phyloP scores from a whole-genome alignment of 2,329 filamentous ascomycete species.

The Celoporthe dispersa region DNA sequence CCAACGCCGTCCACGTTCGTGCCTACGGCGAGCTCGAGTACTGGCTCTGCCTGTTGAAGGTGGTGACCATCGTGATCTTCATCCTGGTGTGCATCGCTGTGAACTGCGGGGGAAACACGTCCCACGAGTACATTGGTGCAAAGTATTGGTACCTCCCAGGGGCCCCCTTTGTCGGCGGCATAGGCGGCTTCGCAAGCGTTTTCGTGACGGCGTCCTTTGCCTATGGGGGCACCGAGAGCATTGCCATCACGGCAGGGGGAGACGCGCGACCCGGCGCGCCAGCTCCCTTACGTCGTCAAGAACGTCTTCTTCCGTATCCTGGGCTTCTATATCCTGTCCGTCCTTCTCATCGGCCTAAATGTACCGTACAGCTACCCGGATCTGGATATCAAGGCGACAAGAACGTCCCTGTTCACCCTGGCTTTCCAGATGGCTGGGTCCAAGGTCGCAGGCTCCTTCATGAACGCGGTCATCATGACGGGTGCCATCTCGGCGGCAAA shows the following conservation, averaged over 20 bases:
- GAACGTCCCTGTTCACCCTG: slow-evolving; percentile 65
- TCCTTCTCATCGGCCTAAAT: slow-evolving; percentile 61
- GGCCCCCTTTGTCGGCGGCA: slow-evolving; percentile 67
- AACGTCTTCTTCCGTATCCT: slow-evolving; percentile 69
- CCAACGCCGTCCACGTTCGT: slow-evolving; percentile 57
- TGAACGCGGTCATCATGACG: slow-evolving; percentile 66
- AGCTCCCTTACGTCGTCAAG: slow-evolving; percentile 65
- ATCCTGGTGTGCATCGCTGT: slow-evolving; percentile 66
- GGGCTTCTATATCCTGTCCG: slow-evolving; percentile 56
- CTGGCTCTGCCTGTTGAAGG: slow-evolving; percentile 60
- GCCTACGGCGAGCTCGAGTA: slow-evolving; percentile 63
- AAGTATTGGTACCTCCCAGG: slow-evolving; percentile 62
- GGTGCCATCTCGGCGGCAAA: slow-evolving; percentile 63
- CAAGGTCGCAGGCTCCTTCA: slow-evolving; percentile 58
- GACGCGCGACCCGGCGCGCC: slow-evolving; percentile 64
- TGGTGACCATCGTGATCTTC: slow-evolving; percentile 60
- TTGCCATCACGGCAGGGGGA: slow-evolving; percentile 70
- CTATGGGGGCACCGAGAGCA: slow-evolving; percentile 65
- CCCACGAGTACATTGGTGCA: slow-evolving; percentile 60
- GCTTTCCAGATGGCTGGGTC: slow-evolving; percentile 64
- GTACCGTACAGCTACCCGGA: slow-evolving; percentile 58
- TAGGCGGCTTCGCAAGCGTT: slow-evolving; percentile 68
- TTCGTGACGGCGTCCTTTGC: slow-evolving; percentile 67
- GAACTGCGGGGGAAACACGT: slow-evolving; percentile 61
- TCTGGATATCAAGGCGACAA: slow-evolving; percentile 47